Percentiles rank a stretch among this genome's conserved stretches.
phyloP scores from a whole-genome alignment of 2,329 filamentous ascomycete genomes.

The Sporothrix dimorphospora region DNA sequence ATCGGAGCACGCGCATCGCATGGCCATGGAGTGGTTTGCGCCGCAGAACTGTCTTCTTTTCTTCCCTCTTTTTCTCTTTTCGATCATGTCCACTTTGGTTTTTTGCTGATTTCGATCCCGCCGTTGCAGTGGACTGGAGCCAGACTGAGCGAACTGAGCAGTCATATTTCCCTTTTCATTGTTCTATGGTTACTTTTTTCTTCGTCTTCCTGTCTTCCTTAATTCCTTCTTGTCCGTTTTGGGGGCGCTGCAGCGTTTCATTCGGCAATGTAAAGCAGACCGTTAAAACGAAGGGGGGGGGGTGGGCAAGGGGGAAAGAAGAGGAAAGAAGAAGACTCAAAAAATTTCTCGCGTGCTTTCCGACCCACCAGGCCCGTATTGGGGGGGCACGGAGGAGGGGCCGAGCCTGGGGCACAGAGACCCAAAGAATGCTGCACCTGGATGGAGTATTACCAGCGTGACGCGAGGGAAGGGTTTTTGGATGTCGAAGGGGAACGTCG shows the following conservation, averaged over 20 bases:
- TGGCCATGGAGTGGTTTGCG: neutral
- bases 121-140: slow-evolving; percentile 14
- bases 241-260: slow-evolving; percentile 24
- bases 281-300: neutral
- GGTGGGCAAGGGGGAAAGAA: neutral
- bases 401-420: neutral
- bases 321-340: neutral
- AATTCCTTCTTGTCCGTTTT: slow-evolving; percentile 10
- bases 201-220: neutral
- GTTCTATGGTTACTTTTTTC: neutral
- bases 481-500: neutral
- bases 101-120: slow-evolving; percentile 14
- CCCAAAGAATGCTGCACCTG: neutral
- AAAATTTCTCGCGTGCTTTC: slow-evolving; percentile 22
- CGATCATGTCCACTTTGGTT: neutral
- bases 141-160: neutral
- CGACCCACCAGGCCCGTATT: neutral
- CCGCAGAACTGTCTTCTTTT: neutral
- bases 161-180: neutral
- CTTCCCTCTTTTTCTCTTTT: neutral
- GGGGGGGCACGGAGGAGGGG: neutral
- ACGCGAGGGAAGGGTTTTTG: neutral
- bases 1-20: neutral
- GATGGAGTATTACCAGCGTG: neutral
- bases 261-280: slow-evolving; percentile 21